A percentile compares a stretch with the other conserved stretches of the same genome.
Conservation (phyloP, 129 eudicot genomes). For the Ambrosia artemisiifolia region DNA sequence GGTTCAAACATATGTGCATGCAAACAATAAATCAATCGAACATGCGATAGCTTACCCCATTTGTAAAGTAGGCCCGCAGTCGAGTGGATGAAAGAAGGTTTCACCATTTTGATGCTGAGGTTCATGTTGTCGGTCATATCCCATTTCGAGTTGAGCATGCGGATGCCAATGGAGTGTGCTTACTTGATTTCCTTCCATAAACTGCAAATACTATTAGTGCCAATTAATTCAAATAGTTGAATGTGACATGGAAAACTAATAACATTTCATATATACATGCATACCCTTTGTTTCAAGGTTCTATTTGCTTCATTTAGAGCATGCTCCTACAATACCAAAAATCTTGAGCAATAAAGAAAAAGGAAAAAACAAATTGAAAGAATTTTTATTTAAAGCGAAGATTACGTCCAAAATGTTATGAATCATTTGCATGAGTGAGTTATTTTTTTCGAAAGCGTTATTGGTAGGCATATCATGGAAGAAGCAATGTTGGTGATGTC, state of each 20-base stretch:
- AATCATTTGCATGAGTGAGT: too few species aligned
- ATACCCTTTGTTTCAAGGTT: slow-evolving; percentile 78
- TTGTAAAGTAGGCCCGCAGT: slow-evolving; percentile 86
- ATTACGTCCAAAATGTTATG: too few species aligned
- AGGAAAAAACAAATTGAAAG: neutral
- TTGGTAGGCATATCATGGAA: too few species aligned
- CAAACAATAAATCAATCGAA: neutral
- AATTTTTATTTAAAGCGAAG: neutral
- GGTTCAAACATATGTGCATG: neutral
- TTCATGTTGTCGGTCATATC: slow-evolving; percentile 52
- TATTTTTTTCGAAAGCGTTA: too few species aligned
- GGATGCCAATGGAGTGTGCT: slow-evolving; percentile 68
- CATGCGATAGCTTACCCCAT: slow-evolving; percentile 55
- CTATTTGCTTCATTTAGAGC: slow-evolving; percentile 81
- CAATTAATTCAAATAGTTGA: neutral
- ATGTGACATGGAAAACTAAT: neutral
- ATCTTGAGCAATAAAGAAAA: neutral
- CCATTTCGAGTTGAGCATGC: slow-evolving; percentile 61
- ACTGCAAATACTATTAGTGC: slow-evolving; percentile 33
- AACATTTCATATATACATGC: slow-evolving; percentile 4
- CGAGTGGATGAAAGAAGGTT: slow-evolving; percentile 75
- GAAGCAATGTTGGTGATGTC: too few species aligned
- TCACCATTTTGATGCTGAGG: slow-evolving; percentile 63
- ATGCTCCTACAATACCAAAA: slow-evolving; percentile 51
- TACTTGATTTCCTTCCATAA: slow-evolving; percentile 72